Evolutionary conservation across 139 green algal species (phyloP), one percentile per base, ranked within the genome.

Genomic region (Coelastrella sp.): DNA sequence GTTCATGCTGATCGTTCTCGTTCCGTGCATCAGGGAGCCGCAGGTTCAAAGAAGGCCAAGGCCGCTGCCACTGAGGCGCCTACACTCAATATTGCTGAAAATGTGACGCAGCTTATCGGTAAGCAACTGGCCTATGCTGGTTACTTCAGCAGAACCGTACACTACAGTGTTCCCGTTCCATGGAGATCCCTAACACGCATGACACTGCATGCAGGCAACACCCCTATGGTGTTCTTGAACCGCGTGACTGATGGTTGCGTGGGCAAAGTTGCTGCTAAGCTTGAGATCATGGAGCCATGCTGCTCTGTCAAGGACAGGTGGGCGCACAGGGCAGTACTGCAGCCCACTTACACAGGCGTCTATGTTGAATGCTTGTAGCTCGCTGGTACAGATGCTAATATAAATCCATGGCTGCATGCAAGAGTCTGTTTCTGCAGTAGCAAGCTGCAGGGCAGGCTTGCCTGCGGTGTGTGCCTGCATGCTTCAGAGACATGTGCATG

Each of bases 151-250:
- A 71, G 11, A 71, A 47, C 32, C 32, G 32, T 47, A 47, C 32
- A 47, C 32, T 47, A 47, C 32, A 47, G 32, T 47, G 32, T 47
- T 47, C 32, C 32, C 32, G 32, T 47, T 71, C 16, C 64, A 14
- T 71, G 11, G 16, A 19, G 20, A 23, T 20, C 19, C n/a, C 10
- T 60, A 3, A 16, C 20, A 60, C 7, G 59, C 7, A 59, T 82
- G 76, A n/a, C 3, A n/a, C 10, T 82, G 22, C 76, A 17, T 57
- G 90, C 92, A 97, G 96, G 97, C 79, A 98, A 98, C 89, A 99
- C 98, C 0, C 98, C 98, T 3, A 98, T 99, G 96, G 96, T 99
- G 61, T 97, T 95, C 85, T 93, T 99, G 54, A 98, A 97, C 91
- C 96, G 96, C 79, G 93, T 99, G 20, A 94, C 88, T 5, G 92